Evolutionary conservation across 1,139 yeast species (phyloP).

Genomic region (Keqinozyma sinolaborantium): DNA sequence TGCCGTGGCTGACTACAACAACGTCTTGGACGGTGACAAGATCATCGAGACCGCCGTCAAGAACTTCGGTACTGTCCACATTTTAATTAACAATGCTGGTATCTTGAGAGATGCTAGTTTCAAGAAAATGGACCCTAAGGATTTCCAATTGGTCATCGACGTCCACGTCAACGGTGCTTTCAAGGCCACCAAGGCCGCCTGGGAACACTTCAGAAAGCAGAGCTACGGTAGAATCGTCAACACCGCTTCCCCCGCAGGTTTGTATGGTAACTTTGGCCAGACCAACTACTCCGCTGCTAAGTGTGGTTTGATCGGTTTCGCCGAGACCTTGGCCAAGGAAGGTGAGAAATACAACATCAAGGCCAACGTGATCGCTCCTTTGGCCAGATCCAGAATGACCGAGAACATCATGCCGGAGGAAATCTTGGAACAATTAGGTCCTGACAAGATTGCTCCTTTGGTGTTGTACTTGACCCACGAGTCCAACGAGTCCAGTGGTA

Average conservation of each 20-base stretch:
- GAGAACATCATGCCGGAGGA: slow-evolving; percentile 86
- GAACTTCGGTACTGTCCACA: slow-evolving; percentile 84
- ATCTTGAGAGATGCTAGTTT: slow-evolving; percentile 75
- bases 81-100: slow-evolving; percentile 92
- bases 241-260: slow-evolving; percentile 95
- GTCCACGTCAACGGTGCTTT: slow-evolving; percentile 91
- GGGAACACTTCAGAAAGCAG: slow-evolving; percentile 88
- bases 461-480: slow-evolving; percentile 80
- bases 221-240: slow-evolving; percentile 84
- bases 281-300: slow-evolving; percentile 95
- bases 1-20: slow-evolving; percentile 94
- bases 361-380: slow-evolving; percentile 87
- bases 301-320: slow-evolving; percentile 82
- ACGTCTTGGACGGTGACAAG: slow-evolving; percentile 83
- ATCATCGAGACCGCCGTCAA: slow-evolving; percentile 85
- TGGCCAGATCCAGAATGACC: slow-evolving; percentile 96
- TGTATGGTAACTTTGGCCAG: slow-evolving; percentile 96
- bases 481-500: slow-evolving; percentile 56
- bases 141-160: slow-evolving; percentile 74
- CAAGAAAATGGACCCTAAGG: slow-evolving; percentile 79
- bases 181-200: slow-evolving; percentile 83
- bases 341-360: slow-evolving; percentile 81
- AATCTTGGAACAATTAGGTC: slow-evolving; percentile 72
- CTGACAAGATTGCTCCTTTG: slow-evolving; percentile 88
- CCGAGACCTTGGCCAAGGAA: slow-evolving; percentile 94